Evolutionary conservation across 2,329 filamentous ascomycete species (phyloP), one percentile per base, ranked within the genome.

Genomic region (Thielaviopsis populi): DNA sequence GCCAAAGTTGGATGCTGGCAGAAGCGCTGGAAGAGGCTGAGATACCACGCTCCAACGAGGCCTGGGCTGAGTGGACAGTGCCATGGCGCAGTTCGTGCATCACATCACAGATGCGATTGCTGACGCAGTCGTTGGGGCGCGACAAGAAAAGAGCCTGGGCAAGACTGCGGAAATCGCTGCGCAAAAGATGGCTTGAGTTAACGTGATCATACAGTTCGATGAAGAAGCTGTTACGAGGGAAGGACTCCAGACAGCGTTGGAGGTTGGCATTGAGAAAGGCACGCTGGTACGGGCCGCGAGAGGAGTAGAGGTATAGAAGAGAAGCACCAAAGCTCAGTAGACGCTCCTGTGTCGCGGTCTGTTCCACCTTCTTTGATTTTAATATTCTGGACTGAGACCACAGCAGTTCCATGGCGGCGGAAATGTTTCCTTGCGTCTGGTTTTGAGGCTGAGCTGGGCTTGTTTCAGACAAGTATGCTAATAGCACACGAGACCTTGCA

Each of bases 191-290:
- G 7, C 85, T 82, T 1, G 83, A 78, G 70, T 92, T 86, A 67
- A 88, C 85, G 77, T 85, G 88, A n/a, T 84, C 80, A 67, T 87
- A 87, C 0, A 94, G 75, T 1, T 81, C 77, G 0, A 95, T 78
- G 67, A 96, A 86, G 5, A 89, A 78, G 1, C 84, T 88, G 74
- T 96, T 96, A 59, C 78, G 77, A 0, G 91, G 89, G 71, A 91
- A 95, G 6, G 75, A 71, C 0, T 69, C 69, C 24, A 94, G 76
- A 67, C 86, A 87, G 1, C 77, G 74, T 3, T 76, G 74, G 0
- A 96, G 74, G 13, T 85, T 76, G 7, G 79, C 74, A 53, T 87
- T 84, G 41, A 95, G 72, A 19, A 84, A 78, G 0, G 78, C 75
- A 3, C 89, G 86, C 62, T 85, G 85, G 73, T 88, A 90, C 2